Percentiles rank a stretch among this genome's conserved stretches.
These are phyloP conservation scores for Carex pumila DNA, from an alignment of 176 grass and related monocot species.

Conservation along the genomic window DNA sequence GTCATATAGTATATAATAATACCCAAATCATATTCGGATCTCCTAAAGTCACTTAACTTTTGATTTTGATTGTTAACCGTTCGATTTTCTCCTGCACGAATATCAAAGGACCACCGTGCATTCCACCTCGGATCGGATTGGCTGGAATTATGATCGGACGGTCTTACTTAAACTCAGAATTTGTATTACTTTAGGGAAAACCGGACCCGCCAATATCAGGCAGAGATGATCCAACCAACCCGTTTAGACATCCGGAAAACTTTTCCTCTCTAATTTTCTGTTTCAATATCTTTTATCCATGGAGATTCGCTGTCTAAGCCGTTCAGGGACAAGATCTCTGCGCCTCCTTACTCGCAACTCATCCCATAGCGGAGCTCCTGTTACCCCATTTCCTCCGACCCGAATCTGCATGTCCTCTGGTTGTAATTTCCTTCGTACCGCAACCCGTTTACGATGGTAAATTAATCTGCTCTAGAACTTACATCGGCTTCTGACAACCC, in stretches of 20 bases:
- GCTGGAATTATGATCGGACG: no score
- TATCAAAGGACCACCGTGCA: no score
- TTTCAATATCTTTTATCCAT: neutral
- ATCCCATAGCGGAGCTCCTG: neutral
- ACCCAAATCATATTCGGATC: no score
- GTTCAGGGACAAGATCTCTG: neutral
- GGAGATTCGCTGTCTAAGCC: slow-evolving; percentile 3
- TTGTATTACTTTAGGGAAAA: no score
- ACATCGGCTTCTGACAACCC: neutral
- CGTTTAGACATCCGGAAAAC: neutral
- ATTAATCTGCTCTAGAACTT: neutral
- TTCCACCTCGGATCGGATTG: no score
- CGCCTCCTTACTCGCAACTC: neutral
- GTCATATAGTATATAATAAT: neutral
- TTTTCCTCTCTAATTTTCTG: neutral
- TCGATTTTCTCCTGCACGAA: no score
- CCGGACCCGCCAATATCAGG: no score
- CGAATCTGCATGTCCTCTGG: slow-evolving; percentile 12
- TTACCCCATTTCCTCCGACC: neutral
- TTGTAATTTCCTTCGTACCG: neutral
- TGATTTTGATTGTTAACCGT: no score
- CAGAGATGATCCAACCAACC: neutral
- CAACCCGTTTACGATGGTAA: neutral
- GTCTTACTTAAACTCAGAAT: no score
- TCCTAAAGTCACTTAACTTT: no score